These are phyloP conservation scores for Lipomyces spencermartinsiae DNA, from an alignment of 805 yeast genomes.

Conservation along the genomic window DNA sequence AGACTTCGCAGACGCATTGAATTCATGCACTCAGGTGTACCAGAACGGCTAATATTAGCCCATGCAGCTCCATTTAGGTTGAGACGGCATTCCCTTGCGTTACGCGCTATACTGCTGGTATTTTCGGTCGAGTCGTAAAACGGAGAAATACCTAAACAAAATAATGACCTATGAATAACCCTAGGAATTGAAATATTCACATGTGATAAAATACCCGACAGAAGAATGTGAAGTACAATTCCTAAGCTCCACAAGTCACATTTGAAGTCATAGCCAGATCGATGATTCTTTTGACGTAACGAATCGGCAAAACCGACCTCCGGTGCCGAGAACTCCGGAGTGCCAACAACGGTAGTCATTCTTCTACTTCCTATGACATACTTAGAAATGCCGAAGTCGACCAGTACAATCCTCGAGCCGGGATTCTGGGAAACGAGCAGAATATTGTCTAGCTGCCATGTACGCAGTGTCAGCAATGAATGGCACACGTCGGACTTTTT, in stretches of 20 bases:
- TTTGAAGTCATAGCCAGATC: constrained; percentile 57
- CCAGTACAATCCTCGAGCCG: constrained; percentile 60
- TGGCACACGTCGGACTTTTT: neutral
- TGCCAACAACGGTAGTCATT: constrained; percentile 62
- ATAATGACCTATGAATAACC: neutral
- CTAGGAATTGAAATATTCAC: neutral
- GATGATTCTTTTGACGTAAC: neutral
- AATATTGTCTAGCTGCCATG: constrained; percentile 59
- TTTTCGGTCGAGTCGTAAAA: constrained; percentile 57
- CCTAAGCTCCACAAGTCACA: constrained; percentile 79
- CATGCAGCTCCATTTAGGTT: constrained; percentile 53
- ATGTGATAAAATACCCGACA: constrained; percentile 48
- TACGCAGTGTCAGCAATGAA: neutral
- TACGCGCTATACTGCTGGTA: constrained; percentile 50
- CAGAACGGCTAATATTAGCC: constrained; percentile 46
- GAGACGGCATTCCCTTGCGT: constrained; percentile 52
- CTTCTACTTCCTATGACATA: constrained; percentile 43
- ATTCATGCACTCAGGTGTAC: constrained; percentile 9
- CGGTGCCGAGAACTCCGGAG: constrained; percentile 77
- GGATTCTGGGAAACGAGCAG: constrained; percentile 60
- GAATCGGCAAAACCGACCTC: constrained; percentile 59
- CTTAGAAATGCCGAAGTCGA: constrained; percentile 72
- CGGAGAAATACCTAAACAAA: constrained; percentile 60
- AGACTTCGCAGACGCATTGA: neutral
- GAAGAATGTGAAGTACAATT: constrained; percentile 61